phyloP scores from a whole-genome alignment of 2,329 filamentous ascomycete genomes.

The Pezicula carpinea region DNA sequence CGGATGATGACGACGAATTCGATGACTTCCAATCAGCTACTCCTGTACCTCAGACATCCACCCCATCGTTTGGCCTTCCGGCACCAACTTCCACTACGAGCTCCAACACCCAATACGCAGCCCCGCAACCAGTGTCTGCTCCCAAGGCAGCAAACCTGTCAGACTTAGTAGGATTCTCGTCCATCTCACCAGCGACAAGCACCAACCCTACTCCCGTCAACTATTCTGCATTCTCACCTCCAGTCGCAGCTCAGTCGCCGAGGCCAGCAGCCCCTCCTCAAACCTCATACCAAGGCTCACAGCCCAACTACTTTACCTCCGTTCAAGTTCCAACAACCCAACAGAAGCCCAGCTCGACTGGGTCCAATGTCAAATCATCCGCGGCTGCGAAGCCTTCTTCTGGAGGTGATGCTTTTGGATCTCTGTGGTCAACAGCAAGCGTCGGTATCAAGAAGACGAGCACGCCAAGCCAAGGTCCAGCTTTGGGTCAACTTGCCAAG shows the following conservation, averaged over 20 bases:
- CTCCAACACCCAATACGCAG: slow-evolving; percentile 66
- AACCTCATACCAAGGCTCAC: slow-evolving; percentile 66
- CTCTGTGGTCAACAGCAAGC: slow-evolving; percentile 69
- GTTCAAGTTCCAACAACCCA: slow-evolving; percentile 46
- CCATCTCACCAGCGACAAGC: slow-evolving; percentile 70
- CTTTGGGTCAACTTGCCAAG: slow-evolving; percentile 93
- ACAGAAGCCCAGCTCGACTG: slow-evolving; percentile 19
- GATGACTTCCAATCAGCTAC: slow-evolving; percentile 94
- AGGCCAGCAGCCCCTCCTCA: slow-evolving; percentile 41
- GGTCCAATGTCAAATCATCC: slow-evolving; percentile 42
- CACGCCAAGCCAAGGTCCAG: slow-evolving; percentile 62
- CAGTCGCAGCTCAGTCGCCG: slow-evolving; percentile 36
- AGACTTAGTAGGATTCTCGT: slow-evolving; percentile 74
- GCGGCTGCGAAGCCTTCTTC: slow-evolving; percentile 48
- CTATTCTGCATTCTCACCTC: slow-evolving; percentile 58
- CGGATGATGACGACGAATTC: slow-evolving; percentile 83
- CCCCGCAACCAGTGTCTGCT: slow-evolving; percentile 80
- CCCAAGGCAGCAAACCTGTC: slow-evolving; percentile 75
- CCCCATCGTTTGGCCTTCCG: slow-evolving; percentile 35
- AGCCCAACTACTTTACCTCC: slow-evolving; percentile 94
- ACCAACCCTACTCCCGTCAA: slow-evolving; percentile 51
- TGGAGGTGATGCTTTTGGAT: slow-evolving; percentile 83
- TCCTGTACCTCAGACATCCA: slow-evolving; percentile 43
- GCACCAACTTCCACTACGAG: slow-evolving; percentile 46
- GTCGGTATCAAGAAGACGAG: slow-evolving; percentile 69